Percentiles rank a stretch among this genome's conserved stretches.
Evolutionary conservation across 164 flowering plant genomes (phyloP).

Genomic region (Tinospora cordifolia): DNA sequence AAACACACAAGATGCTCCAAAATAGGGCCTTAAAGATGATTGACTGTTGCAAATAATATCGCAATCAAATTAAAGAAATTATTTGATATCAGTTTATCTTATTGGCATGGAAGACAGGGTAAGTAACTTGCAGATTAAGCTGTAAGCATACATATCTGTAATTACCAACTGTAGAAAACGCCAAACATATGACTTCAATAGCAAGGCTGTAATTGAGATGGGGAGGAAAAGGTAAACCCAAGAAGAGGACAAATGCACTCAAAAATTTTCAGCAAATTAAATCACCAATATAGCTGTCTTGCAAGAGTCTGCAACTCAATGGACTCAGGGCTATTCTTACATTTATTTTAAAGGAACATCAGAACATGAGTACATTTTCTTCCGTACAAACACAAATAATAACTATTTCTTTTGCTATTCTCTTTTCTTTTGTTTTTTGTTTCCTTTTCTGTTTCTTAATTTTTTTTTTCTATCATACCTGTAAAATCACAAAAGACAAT

Average conservation of each 20-base stretch:
- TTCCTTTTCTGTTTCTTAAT: not conserved
- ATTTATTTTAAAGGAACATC: not conserved
- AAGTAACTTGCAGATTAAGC: no score
- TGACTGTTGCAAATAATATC: no score
- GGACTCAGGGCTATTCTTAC: no score
- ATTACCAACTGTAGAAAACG: no score
- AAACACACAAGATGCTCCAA: no score
- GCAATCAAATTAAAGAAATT: no score
- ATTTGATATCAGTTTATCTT: no score
- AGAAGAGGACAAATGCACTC: not conserved
- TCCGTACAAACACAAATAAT: not conserved
- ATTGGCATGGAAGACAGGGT: no score
- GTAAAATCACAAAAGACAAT: not conserved
- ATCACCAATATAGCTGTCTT: not conserved
- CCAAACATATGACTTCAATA: no score
- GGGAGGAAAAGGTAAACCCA: not conserved
- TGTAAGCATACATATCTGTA: no score
- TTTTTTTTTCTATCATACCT: not conserved
- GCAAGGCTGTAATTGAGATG: not conserved
- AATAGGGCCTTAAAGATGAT: no score
- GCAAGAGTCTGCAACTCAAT: not conserved
- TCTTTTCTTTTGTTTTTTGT: not conserved
- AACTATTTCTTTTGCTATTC: not conserved
- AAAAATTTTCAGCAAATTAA: no score
- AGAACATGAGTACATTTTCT: not conserved